A percentile compares a stretch with the other conserved stretches of the same genome.
Evolutionary conservation across 2,329 filamentous ascomycete genomes (phyloP).

Genomic region (Pyrenochaeta sp.): DNA sequence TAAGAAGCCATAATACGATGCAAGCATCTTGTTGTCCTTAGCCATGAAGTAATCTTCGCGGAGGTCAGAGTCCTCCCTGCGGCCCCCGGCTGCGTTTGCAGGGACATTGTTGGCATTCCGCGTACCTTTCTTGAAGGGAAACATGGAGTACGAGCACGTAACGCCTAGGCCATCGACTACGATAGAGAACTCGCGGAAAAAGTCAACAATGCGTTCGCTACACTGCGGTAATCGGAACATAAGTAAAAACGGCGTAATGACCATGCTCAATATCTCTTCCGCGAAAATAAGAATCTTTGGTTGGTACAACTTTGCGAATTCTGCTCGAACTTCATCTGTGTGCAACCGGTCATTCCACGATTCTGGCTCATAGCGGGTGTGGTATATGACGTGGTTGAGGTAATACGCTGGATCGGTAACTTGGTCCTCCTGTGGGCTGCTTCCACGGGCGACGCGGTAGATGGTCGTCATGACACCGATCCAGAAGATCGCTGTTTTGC

Average conservation of each 20-base stretch:
- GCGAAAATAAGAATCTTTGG: constrained; percentile 90
- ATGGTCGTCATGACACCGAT: constrained; percentile 82
- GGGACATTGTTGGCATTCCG: constrained; percentile 56
- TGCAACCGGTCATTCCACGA: constrained; percentile 92
- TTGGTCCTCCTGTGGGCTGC: constrained; percentile 83
- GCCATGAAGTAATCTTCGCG: constrained; percentile 93
- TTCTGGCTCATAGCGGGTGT: constrained; percentile 88
- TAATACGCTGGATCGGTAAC: constrained; percentile 94
- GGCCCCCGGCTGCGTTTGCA: constrained; percentile 46
- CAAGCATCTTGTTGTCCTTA: constrained; percentile 98
- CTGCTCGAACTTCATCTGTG: constrained; percentile 88
- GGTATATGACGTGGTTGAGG: constrained; percentile 86
- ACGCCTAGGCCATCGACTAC: constrained; percentile 96
- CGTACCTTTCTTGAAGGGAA: constrained; percentile 89
- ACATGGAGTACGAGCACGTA: constrained; percentile 96
- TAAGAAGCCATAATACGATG: constrained; percentile 93
- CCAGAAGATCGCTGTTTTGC: constrained; percentile 90
- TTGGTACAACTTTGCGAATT: constrained; percentile 91
- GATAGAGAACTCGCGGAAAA: constrained; percentile 97
- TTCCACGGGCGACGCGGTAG: constrained; percentile 83
- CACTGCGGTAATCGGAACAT: constrained; percentile 86
- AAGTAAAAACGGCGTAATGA: constrained; percentile 89
- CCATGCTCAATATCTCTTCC: constrained; percentile 90
- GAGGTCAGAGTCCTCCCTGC: constrained; percentile 64
- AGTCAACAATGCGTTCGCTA: constrained; percentile 93